phyloP scores from a whole-genome alignment of 495 filamentous ascomycete genomes.

The Lasiosphaeria miniovina region DNA sequence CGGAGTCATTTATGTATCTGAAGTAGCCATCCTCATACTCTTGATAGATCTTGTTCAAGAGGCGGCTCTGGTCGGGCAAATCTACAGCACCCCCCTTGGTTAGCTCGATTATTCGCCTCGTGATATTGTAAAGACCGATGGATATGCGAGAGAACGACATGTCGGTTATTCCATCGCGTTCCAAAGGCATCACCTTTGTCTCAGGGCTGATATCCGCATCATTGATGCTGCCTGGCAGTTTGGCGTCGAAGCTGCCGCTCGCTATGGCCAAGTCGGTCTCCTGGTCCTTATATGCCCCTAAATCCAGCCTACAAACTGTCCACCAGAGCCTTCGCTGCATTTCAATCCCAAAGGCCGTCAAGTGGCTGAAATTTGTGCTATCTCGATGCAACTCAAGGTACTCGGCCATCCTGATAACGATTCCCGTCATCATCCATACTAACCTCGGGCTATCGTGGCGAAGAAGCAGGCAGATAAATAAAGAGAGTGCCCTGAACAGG shows the following conservation, averaged over 20 bases:
- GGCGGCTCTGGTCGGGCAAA: conserved; percentile 47
- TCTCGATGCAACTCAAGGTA: conserved; percentile 51
- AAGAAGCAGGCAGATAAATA: conserved; percentile 48
- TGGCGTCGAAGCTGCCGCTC: conserved; percentile 37
- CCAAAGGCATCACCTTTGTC: conserved; percentile 28
- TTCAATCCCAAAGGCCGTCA: conserved; percentile 49
- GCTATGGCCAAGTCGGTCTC: conserved; percentile 42
- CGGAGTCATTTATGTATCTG: conserved; percentile 51
- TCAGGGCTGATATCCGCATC: conserved; percentile 43
- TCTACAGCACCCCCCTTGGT: conserved; percentile 13
- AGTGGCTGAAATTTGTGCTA: conserved; percentile 33
- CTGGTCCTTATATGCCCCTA: conserved; percentile 36
- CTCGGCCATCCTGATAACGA: conserved; percentile 48
- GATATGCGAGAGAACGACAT: conserved; percentile 29
- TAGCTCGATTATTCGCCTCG: conserved; percentile 40
- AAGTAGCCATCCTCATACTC: conserved; percentile 64
- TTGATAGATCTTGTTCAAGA: conserved; percentile 60
- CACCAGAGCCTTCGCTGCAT: conserved; percentile 50
- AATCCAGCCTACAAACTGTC: conserved; percentile 42
- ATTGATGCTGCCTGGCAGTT: conserved; percentile 44
- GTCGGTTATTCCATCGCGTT: conserved; percentile 35
- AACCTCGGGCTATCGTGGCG: conserved; percentile 49
- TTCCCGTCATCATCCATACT: conserved; percentile 55
- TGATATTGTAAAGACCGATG: conserved; percentile 30
- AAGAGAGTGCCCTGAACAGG: conserved; percentile 47